Evolutionary conservation across 257 asterid species (phyloP).

Genomic region (Penstemon davidsonii): DNA sequence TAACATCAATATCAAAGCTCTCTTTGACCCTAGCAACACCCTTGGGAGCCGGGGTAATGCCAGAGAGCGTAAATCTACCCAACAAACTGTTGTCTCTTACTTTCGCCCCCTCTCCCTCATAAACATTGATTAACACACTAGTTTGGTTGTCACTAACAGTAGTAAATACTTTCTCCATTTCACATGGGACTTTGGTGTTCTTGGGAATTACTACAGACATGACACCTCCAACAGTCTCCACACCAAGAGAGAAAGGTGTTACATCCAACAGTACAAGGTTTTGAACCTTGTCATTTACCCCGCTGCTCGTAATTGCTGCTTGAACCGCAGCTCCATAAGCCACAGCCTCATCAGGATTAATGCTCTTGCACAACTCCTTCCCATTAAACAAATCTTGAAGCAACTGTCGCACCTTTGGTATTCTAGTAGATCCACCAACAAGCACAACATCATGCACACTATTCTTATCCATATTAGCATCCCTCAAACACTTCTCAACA

Average conservation of each 20-base stretch:
- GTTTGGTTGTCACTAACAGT: constrained; percentile 46
- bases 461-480: constrained; percentile 33
- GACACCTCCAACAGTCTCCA: constrained; percentile 48
- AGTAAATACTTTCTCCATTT: constrained; percentile 50
- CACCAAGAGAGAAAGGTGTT: constrained; percentile 36
- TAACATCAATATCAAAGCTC: constrained; percentile 22
- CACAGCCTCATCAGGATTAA: constrained; percentile 55
- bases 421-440: constrained; percentile 51
- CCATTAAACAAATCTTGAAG: constrained; percentile 53
- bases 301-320: too few relatives aligned
- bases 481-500: constrained; percentile 36
- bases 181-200: constrained; percentile 48
- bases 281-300: too few relatives aligned
- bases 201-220: constrained; percentile 50
- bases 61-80: constrained; percentile 49
- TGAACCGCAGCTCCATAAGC: constrained; percentile 30
- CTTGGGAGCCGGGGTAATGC: constrained; percentile 50
- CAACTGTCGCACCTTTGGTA: constrained; percentile 51
- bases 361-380: constrained; percentile 53
- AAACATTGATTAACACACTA: constrained; percentile 49
- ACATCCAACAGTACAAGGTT: too few relatives aligned
- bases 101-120: too few relatives aligned
- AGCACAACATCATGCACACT: constrained; percentile 22
- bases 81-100: too few relatives aligned
- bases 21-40: constrained; percentile 52